Evolutionary conservation across 345 rosid genomes (phyloP).

Genomic region (Reutealis trisperma): DNA sequence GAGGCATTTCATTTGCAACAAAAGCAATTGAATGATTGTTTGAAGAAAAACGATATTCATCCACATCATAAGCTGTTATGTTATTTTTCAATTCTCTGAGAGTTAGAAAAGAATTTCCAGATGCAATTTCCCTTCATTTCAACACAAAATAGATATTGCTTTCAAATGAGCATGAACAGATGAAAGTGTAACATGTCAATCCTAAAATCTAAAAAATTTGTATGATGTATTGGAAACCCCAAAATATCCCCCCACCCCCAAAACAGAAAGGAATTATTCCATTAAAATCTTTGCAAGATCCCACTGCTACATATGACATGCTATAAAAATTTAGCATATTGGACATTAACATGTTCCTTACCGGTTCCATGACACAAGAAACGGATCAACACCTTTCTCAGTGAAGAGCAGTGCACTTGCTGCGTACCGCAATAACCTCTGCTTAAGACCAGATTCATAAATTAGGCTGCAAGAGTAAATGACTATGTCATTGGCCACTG

Average conservation of each 20-base stretch:
- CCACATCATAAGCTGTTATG: neutral
- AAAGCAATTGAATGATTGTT: neutral
- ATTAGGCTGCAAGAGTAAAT: conserved; percentile 64
- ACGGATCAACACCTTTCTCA: conserved; percentile 87
- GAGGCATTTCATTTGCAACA: neutral
- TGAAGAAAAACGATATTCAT: too few relatives aligned
- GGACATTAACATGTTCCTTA: conserved; percentile 23
- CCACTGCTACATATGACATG: too few relatives aligned
- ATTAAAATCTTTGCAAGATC: too few relatives aligned
- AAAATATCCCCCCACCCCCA: too few relatives aligned
- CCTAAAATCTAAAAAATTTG: too few relatives aligned
- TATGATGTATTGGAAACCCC: too few relatives aligned
- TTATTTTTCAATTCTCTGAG: neutral
- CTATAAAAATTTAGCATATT: too few relatives aligned
- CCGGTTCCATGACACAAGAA: conserved; percentile 96
- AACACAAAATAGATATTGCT: neutral
- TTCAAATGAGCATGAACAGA: neutral
- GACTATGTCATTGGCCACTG: neutral
- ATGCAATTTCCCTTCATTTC: neutral
- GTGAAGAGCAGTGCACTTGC: conserved; percentile 91
- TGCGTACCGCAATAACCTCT: conserved; percentile 81
- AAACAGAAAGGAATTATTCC: too few relatives aligned
- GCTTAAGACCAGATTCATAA: conserved; percentile 92
- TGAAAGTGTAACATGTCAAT: neutral
- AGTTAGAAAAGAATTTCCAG: neutral